Evolutionary conservation across 768 basidiomycete species (phyloP), one percentile per base, ranked within the genome.

Genomic region (Serpula lacrymans): DNA sequence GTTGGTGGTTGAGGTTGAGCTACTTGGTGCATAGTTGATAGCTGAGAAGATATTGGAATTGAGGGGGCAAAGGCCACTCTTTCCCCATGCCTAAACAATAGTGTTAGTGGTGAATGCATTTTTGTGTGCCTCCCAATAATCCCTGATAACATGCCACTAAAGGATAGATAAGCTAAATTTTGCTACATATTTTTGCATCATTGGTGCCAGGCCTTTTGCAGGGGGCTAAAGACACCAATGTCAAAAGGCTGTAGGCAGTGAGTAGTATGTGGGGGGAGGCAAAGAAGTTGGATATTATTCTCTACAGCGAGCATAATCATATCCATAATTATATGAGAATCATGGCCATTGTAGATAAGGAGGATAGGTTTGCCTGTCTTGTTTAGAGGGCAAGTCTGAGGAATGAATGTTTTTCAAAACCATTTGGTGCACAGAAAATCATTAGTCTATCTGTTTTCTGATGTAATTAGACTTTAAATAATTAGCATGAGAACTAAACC

Each of bases 281-380:
- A 51, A 30, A 65, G 56, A 7, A 71, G 32, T 1, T 60, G 39
- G 25, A 70, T 58, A n/a, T 55, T 47, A 38, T 65, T 37, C 30
- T 52, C 23, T 3, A 42, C 23, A 2, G 64, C 69, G 14, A 59
- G 38, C 12, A 53, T 31, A n/a, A 48, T 39, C 29, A 70, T 52
- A 2, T 45, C 16, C 0, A 42, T 21, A 0, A 52, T 58, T 23
- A 45, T 43, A 48, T 75, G 72, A 1, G 71, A 74, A 24, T 57
- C 60, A 53, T 75, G 73, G 1, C 72, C 69, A 58, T 75, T 63
- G n/a, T 57, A 59, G 20, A 72, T 62, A 17, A 75, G 64, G 0
- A 74, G 41, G 23, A 70, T 65, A 5, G 48, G 52, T n/a, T 60
- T 57, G 12, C 51, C 52, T 1, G 51, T 44, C 1, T 21, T 49